Percentiles rank a stretch among this genome's conserved stretches.
phyloP scores from a whole-genome alignment of 169 alveolate genomes.

The Cryptosporidium xiaoi region DNA sequence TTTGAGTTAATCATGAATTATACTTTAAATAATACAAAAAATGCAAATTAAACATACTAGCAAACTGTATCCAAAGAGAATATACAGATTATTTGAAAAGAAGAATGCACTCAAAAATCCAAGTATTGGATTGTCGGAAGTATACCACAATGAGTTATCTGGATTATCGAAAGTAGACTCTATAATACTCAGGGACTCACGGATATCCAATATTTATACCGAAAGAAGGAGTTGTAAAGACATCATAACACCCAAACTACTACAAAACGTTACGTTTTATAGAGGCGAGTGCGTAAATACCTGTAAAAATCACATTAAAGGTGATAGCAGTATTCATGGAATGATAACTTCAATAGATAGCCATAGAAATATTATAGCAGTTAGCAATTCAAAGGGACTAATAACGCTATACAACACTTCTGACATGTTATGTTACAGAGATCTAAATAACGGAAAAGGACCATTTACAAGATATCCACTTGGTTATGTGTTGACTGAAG shows the following conservation, averaged over 20 bases:
- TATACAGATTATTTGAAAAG: slow-evolving; percentile 8
- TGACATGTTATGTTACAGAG: slow-evolving; percentile 16
- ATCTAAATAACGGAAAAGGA: slow-evolving; percentile 53
- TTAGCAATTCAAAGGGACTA: slow-evolving; percentile 26
- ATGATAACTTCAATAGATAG: slow-evolving; percentile 40
- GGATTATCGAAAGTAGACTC: neutral
- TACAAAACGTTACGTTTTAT: slow-evolving; percentile 19
- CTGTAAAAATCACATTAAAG: too few species aligned
- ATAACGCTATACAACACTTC: slow-evolving; percentile 22
- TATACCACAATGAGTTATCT: neutral
- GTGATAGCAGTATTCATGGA: neutral
- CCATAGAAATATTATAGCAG: slow-evolving; percentile 2
- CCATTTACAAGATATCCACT: slow-evolving; percentile 42
- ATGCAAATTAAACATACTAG: too few species aligned
- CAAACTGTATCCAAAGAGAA: neutral
- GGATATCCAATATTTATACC: neutral
- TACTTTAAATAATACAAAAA: too few species aligned
- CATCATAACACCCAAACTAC: neutral
- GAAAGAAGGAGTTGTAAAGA: slow-evolving; percentile 6
- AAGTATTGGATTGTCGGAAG: slow-evolving; percentile 1
- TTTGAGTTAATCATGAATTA: too few species aligned
- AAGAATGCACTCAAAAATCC: neutral
- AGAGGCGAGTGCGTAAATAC: too few species aligned
- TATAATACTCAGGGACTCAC: neutral
- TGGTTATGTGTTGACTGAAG: slow-evolving; percentile 62